A percentile compares a stretch with the other conserved stretches of the same genome.
phyloP scores from a whole-genome alignment of 225 moss, liverwort and hornwort genomes.

The Climacium dendroides region DNA sequence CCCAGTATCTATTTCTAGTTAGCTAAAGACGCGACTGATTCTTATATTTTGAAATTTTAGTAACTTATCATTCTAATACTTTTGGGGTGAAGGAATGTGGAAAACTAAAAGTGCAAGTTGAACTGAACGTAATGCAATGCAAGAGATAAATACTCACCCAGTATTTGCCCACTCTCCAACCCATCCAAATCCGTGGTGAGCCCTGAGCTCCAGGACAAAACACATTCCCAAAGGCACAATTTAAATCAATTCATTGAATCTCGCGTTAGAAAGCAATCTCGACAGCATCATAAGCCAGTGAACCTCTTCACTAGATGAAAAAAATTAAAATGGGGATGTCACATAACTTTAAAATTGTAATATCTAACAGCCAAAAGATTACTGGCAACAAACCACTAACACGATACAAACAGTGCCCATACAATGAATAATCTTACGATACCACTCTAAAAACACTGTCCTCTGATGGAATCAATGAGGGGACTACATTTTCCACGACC shows the following conservation, averaged over 20 bases:
- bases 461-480: neutral
- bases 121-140: neutral
- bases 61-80: neutral
- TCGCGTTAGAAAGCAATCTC: neutral
- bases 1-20: neutral
- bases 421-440: neutral
- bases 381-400: neutral
- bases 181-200: slow-evolving; percentile 81
- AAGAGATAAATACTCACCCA: slow-evolving; percentile 27
- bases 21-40: neutral
- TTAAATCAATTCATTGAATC: neutral
- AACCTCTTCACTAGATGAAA: neutral
- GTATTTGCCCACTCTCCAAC: slow-evolving; percentile 78
- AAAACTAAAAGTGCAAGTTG: neutral
- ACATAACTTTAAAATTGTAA: neutral
- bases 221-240: neutral
- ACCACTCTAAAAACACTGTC: neutral
- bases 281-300: neutral
- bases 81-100: neutral
- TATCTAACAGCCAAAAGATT: neutral
- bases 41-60: neutral
- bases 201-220: slow-evolving; percentile 23
- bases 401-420: neutral
- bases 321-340: neutral
- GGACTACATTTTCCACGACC: neutral